Evolutionary conservation across 805 yeast genomes (phyloP), one percentile per base, ranked within the genome.

Genomic region (Cyberlindnera bimundalis): DNA sequence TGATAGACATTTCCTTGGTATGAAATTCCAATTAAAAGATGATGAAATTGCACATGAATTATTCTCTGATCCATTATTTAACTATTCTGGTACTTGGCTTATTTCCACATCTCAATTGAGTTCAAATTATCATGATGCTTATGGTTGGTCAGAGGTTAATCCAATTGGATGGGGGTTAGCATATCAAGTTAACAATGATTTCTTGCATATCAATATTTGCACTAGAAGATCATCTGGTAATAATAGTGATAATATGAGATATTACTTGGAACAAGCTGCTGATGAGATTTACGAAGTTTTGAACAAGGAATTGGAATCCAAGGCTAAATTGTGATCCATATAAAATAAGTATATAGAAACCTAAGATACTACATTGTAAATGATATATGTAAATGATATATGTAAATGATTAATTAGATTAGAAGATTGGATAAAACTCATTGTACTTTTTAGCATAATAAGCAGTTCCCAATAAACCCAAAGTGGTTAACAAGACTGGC

Each of bases 101-200:
- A 62, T 91, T 38, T 84, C 95, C 15, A 79, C 96, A 3, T 88
- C 96, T 2, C 98, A 91, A 65, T 72, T 91, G 50, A 84, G 93
- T 8, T 84, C 95, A 5, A 85, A 82, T 54, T 71, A 71, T 63
- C 86, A 88, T 66, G 88, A 88, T 61, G 90, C 95, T 33, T 91
- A 90, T 73, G 99, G 99, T 25, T 91, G 89, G 87, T 78, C 96
- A 15, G 96, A 95, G 62, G 98, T 93, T 36, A 80, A 84, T 53
- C 96, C 90, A 58, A 86, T 83, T 46, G 99, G 99, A 8, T 81
- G 85, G 56, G 99, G 98, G 7, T 73, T 87, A 48, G 97, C 96
- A 8, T 91, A 91, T 70, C 87, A 89, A 87, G 73, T 91, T 57
- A 89, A 86, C 71, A 77, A 78, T 45, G 84, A 90, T 53, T 82